These are phyloP conservation scores for Opeltia flavorubescens DNA, from an alignment of 495 filamentous ascomycete genomes.

Conservation along the genomic window DNA sequence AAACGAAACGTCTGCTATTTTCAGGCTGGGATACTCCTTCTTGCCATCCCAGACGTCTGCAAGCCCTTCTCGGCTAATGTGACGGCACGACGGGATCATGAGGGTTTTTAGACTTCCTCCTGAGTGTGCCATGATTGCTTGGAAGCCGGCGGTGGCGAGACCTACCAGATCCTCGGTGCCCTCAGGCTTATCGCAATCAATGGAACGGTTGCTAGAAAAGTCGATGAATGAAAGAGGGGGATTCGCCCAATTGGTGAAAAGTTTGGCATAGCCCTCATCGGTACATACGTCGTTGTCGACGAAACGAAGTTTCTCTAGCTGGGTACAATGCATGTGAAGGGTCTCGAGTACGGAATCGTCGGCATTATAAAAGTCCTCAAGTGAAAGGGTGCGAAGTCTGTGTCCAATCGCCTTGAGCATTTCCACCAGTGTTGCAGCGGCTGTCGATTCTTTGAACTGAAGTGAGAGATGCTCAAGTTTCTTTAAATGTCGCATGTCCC, in stretches of 20 bases:
- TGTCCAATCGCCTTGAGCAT: slow-evolving; percentile 44
- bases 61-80: slow-evolving; percentile 55
- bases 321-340: slow-evolving; percentile 52
- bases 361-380: slow-evolving; percentile 42
- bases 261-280: slow-evolving; percentile 48
- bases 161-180: slow-evolving; percentile 45
- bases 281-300: slow-evolving; percentile 59
- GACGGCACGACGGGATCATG: slow-evolving; percentile 64
- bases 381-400: slow-evolving; percentile 54
- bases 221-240: slow-evolving; percentile 52
- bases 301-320: slow-evolving; percentile 63
- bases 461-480: slow-evolving; percentile 61
- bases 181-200: slow-evolving; percentile 54
- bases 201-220: slow-evolving; percentile 55
- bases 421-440: slow-evolving; percentile 41
- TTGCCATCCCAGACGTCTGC: slow-evolving; percentile 49
- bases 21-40: slow-evolving; percentile 46
- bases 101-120: slow-evolving; percentile 44
- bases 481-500: slow-evolving; percentile 38
- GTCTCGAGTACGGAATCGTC: slow-evolving; percentile 48
- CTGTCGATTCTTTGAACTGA: slow-evolving; percentile 38
- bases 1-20: slow-evolving; percentile 65
- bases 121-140: slow-evolving; percentile 74
- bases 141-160: slow-evolving; percentile 58
- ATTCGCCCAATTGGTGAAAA: slow-evolving; percentile 71